Evolutionary conservation across 352 stramenopile species (phyloP).

Genomic region (Globisporangium abappressorium): DNA sequence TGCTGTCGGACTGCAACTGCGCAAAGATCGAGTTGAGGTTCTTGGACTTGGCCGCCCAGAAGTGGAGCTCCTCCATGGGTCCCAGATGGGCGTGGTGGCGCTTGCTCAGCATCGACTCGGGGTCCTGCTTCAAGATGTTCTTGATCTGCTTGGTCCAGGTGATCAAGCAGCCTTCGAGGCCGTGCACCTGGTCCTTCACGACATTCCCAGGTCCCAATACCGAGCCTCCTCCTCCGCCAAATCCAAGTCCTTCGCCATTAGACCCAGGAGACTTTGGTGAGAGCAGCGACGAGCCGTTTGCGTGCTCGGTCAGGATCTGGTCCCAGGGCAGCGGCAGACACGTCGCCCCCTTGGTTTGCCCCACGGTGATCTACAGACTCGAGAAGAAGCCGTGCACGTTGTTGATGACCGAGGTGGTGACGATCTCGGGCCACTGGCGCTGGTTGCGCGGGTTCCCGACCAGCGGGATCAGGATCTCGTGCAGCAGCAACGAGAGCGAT

Average conservation of each 20-base stretch:
- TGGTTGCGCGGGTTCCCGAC: constrained; percentile 80
- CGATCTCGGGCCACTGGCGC: constrained; percentile 77
- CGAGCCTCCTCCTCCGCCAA: background rate
- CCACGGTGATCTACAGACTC: constrained; percentile 86
- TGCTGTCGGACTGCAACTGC: constrained; percentile 85
- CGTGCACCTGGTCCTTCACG: constrained; percentile 81
- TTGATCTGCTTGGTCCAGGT: constrained; percentile 96
- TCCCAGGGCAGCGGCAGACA: constrained; percentile 85
- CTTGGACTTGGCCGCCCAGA: constrained; percentile 81
- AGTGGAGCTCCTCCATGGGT: constrained; percentile 85
- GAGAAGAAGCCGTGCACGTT: constrained; percentile 81
- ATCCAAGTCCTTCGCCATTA: background rate
- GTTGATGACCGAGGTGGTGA: constrained; percentile 70
- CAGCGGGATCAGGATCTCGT: constrained; percentile 73
- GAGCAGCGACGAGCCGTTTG: constrained; percentile 21
- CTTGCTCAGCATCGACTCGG: constrained; percentile 70
- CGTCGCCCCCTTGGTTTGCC: constrained; percentile 78
- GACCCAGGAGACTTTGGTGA: constrained; percentile 6
- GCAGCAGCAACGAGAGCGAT: constrained; percentile 67
- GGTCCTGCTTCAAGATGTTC: constrained; percentile 89
- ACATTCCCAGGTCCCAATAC: constrained; percentile 16
- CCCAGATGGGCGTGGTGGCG: constrained; percentile 58
- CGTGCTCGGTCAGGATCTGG: constrained; percentile 58
- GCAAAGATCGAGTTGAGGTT: constrained; percentile 91
- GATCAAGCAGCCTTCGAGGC: constrained; percentile 88